Percentiles rank a stretch among this genome's conserved stretches.
These are phyloP conservation scores for Bothriochloa decipiens DNA, from an alignment of 176 grass and related monocot genomes.

Conservation along the genomic window DNA sequence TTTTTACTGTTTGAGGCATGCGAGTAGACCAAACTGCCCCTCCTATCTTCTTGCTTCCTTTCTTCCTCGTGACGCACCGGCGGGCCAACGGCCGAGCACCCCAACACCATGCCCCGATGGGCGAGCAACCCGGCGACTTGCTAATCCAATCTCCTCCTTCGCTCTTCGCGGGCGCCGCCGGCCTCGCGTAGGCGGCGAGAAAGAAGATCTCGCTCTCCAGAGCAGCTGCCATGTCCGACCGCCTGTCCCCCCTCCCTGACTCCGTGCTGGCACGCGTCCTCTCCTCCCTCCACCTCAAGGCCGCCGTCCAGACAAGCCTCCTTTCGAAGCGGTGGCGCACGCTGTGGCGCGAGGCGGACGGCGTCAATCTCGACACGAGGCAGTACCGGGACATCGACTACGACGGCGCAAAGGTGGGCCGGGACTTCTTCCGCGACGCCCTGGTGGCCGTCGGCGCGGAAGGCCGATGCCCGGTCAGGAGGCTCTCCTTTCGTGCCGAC, in stretches of 20 bases:
- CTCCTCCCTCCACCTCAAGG: not conserved
- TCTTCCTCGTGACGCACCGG: no score
- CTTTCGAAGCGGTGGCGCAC: conserved; percentile 5
- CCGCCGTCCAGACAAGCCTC: not conserved
- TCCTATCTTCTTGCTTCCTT: no score
- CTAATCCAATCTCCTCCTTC: no score
- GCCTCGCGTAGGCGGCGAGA: no score
- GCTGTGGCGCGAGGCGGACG: not conserved
- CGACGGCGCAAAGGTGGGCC: not conserved
- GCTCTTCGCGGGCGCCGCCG: no score
- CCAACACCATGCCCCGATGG: no score
- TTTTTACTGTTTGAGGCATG: no score
- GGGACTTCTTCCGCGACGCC: not conserved
- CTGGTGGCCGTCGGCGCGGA: not conserved
- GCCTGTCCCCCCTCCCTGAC: not conserved
- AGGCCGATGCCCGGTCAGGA: not conserved
- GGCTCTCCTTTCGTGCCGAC: not conserved
- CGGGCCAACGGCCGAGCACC: no score
- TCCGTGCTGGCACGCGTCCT: not conserved
- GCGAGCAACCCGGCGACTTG: no score
- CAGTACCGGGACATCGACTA: not conserved
- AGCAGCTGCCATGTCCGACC: not conserved
- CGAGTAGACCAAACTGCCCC: no score
- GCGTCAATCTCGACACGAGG: no score
- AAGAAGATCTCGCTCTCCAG: no score